A percentile compares a stretch with the other conserved stretches of the same genome.
Conservation (phyloP, 2,329 filamentous ascomycete species). For the Calonectria multiphialidica region DNA sequence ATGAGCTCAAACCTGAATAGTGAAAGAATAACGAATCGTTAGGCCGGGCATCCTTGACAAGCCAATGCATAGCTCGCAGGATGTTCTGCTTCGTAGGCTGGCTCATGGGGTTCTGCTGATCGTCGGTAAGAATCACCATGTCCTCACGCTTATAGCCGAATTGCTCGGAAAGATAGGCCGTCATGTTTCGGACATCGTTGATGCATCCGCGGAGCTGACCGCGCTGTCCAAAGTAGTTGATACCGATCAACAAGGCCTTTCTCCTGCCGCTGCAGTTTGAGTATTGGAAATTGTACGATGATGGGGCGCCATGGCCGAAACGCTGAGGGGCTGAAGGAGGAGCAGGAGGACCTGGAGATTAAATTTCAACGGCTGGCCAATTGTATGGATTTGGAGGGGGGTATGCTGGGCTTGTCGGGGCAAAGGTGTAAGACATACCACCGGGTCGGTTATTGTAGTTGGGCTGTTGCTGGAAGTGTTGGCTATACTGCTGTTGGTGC, state of each 20-base stretch:
- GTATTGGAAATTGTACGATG: constrained; percentile 88
- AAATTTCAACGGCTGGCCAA: constrained; percentile 31
- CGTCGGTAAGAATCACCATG: constrained; percentile 96
- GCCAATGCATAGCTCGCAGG: constrained; percentile 95
- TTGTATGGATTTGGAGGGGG: background rate
- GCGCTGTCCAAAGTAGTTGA: constrained; percentile 95
- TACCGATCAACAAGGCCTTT: constrained; percentile 92
- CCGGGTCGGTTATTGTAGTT: constrained; percentile 63
- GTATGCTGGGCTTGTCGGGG: background rate
- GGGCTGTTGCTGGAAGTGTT: constrained; percentile 53
- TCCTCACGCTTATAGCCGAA: constrained; percentile 96
- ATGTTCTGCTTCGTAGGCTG: constrained; percentile 98
- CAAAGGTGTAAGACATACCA: constrained; percentile 31
- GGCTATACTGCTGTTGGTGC: constrained; percentile 49
- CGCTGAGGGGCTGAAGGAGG: constrained; percentile 76
- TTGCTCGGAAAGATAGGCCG: constrained; percentile 85
- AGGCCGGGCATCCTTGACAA: constrained; percentile 91
- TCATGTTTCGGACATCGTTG: constrained; percentile 99
- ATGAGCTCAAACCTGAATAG: constrained; percentile 80
- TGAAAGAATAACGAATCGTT: constrained; percentile 99
- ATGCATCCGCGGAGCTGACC: constrained; percentile 94
- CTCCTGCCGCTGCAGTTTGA: constrained; percentile 89
- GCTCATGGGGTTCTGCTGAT: constrained; percentile 97
- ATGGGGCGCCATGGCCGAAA: constrained; percentile 85
- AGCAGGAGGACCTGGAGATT: constrained; percentile 66